These are phyloP conservation scores for Coemansia sp. DNA, from an alignment of 192 early-diverging fungal genomes.

Conservation along the genomic window DNA sequence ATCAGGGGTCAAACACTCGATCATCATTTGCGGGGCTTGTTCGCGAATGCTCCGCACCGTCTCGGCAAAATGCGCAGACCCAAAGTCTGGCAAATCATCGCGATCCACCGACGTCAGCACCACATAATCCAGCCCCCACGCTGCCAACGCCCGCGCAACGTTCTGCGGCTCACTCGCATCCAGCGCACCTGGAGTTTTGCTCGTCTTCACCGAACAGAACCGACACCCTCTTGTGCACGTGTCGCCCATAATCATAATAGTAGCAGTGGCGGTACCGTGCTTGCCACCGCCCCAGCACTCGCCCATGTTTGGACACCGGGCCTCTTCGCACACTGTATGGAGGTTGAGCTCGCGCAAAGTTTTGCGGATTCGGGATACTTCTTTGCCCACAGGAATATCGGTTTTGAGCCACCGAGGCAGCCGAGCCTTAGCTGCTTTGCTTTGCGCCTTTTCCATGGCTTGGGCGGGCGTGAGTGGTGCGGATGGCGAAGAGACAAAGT, in stretches of 20 bases:
- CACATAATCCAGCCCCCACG: slow-evolving; percentile 96
- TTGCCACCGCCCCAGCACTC: slow-evolving; percentile 99
- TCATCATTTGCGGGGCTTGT: slow-evolving; percentile 86
- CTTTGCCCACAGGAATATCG: slow-evolving; percentile 78
- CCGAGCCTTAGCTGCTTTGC: slow-evolving; percentile 24
- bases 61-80: slow-evolving; percentile 88
- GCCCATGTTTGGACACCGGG: slow-evolving; percentile 96
- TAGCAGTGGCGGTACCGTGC: slow-evolving; percentile 92
- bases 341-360: slow-evolving; percentile 93
- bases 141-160: slow-evolving; percentile 86
- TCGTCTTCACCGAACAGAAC: slow-evolving; percentile 98
- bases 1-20: slow-evolving; percentile 96
- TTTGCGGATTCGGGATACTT: slow-evolving; percentile 80
- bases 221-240: slow-evolving; percentile 97
- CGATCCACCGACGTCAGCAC: slow-evolving; percentile 97
- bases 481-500: slow-evolving; percentile 45
- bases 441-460: slow-evolving; percentile 32
- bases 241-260: slow-evolving; percentile 99
- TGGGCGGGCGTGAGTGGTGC: slow-evolving; percentile 33
- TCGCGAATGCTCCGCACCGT: slow-evolving; percentile 87
- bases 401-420: slow-evolving; percentile 96
- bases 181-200: slow-evolving; percentile 74
- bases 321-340: slow-evolving; percentile 97
- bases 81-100: slow-evolving; percentile 92
- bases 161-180: slow-evolving; percentile 91